Base-by-base conservation (phyloP, 805 yeast species). In the Tetrapisispora taiwanensis region DNA sequence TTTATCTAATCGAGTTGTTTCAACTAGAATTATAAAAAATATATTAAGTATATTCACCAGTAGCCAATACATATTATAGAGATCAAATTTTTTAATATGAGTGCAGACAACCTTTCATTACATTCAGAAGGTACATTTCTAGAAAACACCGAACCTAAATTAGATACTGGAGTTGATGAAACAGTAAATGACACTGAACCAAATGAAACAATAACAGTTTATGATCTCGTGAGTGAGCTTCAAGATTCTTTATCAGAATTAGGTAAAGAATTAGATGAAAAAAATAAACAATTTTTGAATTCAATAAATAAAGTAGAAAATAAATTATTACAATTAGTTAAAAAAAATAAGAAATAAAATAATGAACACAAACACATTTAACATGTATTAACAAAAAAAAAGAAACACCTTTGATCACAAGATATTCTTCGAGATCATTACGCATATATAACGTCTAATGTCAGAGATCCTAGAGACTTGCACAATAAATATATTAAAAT, bases 201-300 rank as follows among this genome's bases (percentile, higher is more conserved):
- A 14, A 46, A 41, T 24, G 45, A 45, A 27, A 48, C 36, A 7
- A 51, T 50, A 4, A 59, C 62, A 5, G 51, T 62, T 3, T 62
- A 53, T 43, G 61, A 62, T 26, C 40, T 62, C n/a, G 53, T 61
- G 0, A 49, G 50, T 18, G 56, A 53, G 12, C 56, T 62, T 19
- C 61, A 62, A 44, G 48, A 50, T 27, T 45, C 58, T 1, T 34
- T 62, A 24, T 46, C 48, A 18, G 53, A 49, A 15, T 42, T 60
- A 7, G 44, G 53, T 39, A 30, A 44, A 4, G 46, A 48, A n/a
- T 40, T 54, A 15, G 39, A 48, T 7, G 42, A 38, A 3, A 54
- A 56, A 31, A 62, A 60, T 31, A 44, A 46, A 18, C 52, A 50
- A 12, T 58, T 62, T 39, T 39, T 47, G 14, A 40, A 45, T 27